Base-by-base conservation (phyloP, 2,329 filamentous ascomycete genomes). In the Raffaelea deltoideospora region DNA sequence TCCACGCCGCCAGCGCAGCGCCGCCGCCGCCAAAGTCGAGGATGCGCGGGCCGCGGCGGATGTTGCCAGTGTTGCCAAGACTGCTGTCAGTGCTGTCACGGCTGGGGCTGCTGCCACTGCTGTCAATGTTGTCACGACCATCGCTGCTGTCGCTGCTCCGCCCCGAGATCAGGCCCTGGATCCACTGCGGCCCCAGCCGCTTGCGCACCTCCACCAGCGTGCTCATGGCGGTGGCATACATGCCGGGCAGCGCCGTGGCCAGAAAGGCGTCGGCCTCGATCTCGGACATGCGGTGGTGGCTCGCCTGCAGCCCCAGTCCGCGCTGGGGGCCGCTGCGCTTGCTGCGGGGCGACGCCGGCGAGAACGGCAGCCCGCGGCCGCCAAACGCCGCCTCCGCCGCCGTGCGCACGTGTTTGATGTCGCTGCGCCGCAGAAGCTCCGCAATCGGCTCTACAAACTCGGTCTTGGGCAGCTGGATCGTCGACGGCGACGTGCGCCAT, bases 211-310 rank as follows among this genome's bases (percentile, higher is more conserved):
- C 83, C 2, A 80, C 75, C 11, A 90, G 57, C 4, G 75, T 67
- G 41, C 75, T 73, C 60, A 73, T 72, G 8, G 72, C 62, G 1
- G 78, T 70, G 2, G 80, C 72, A 48, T 85, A 88, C 15, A 76
- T 69, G 3, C 72, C 77, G 1, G 83, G 82, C 47, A 86, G 61
- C 15, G 81, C 69, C 0, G 70, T 69, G 1, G 79, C 70, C 39
- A 87, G 59, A 50, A 77, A 87, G 4, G 72, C 69, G 57, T 88
- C 79, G 2, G 76, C 79, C 45, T 87, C 77, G 35, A 87, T 82
- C 37, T 81, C 71, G 3, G 67, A 68, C 79, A 88, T 84, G 30
- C 67, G 67, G 41, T 65, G 61, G 43, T 81, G 70, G 15, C 67
- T 65, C 1, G 79, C 72, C 37, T 75, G 65, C 31, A 87, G 56